Percentiles rank a stretch among this genome's conserved stretches.
These are phyloP conservation scores for Solioccasus polychromus DNA, from an alignment of 768 basidiomycete species.

Conservation along the genomic window DNA sequence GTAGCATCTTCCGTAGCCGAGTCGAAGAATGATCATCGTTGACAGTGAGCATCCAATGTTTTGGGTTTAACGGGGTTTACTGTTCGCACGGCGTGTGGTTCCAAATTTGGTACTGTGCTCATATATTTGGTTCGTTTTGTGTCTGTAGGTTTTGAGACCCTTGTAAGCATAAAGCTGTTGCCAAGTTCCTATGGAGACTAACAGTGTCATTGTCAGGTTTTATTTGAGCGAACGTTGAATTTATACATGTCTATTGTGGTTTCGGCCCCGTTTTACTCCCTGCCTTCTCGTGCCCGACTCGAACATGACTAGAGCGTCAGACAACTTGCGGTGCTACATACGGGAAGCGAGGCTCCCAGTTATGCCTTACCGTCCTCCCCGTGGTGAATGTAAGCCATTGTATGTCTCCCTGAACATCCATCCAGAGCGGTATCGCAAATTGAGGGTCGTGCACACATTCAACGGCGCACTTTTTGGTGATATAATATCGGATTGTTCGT, in stretches of 20 bases:
- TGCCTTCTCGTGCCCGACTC: background rate
- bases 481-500: slow-evolving; percentile 39
- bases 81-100: no score
- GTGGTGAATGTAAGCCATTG: slow-evolving; percentile 27
- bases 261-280: background rate
- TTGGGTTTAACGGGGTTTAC: no score
- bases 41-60: no score
- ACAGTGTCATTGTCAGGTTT: background rate
- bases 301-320: slow-evolving; percentile 36
- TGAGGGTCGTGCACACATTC: slow-evolving; percentile 47
- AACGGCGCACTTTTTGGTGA: slow-evolving; percentile 29
- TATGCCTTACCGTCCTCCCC: slow-evolving; percentile 36
- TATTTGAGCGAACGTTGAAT: slow-evolving; percentile 1
- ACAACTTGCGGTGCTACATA: slow-evolving; percentile 47
- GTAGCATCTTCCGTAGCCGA: no score
- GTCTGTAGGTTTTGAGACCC: background rate
- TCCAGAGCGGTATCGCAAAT: slow-evolving; percentile 47
- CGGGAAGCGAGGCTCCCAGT: slow-evolving; percentile 45
- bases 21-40: no score
- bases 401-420: slow-evolving; percentile 34
- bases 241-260: no score
- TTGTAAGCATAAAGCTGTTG: background rate
- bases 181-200: slow-evolving; percentile 21
- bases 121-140: slow-evolving; percentile 14
- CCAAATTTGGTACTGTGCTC: slow-evolving; percentile 4